Percentiles rank a stretch among this genome's conserved stretches.
Conservation (phyloP, 371 early-diverging fungal genomes). For the Haplosporangium sp. region DNA sequence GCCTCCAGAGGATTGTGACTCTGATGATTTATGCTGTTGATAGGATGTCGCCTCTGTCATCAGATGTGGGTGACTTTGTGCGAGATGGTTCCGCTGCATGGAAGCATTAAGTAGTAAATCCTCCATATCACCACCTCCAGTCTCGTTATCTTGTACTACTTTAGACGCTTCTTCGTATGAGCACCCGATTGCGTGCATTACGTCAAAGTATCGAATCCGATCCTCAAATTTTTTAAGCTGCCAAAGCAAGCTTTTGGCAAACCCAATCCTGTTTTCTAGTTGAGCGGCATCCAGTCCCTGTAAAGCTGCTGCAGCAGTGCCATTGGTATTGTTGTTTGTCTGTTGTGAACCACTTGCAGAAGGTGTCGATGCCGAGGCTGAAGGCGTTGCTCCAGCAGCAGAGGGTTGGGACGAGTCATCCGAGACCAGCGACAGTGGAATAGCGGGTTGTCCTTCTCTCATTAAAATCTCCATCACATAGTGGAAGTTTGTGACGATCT, state of each 20-base stretch:
- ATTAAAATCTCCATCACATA: constrained; percentile 67
- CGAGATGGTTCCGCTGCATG: constrained; percentile 11
- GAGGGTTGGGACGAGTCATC: constrained; percentile 21
- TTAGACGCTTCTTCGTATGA: constrained; percentile 63
- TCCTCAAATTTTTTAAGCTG: constrained; percentile 64
- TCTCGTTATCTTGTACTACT: constrained; percentile 36
- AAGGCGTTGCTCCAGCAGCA: constrained; percentile 21
- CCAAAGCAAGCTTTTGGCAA: constrained; percentile 62
- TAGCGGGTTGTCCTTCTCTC: constrained; percentile 54
- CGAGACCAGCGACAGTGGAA: constrained; percentile 16
- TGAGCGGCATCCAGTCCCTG: constrained; percentile 42
- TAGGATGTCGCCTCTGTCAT: not conserved
- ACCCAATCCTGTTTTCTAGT: constrained; percentile 61
- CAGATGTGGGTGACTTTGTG: constrained; percentile 8
- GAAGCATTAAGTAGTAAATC: constrained; percentile 39
- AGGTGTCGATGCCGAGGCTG: constrained; percentile 24
- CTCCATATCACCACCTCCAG: constrained; percentile 30
- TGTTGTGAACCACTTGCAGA: constrained; percentile 19
- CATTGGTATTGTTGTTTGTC: constrained; percentile 4
- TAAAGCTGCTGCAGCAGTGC: constrained; percentile 11
- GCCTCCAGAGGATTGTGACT: not conserved
- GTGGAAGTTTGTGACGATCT: constrained; percentile 64
- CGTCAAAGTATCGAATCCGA: constrained; percentile 58
- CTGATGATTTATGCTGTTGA: constrained; percentile 8
- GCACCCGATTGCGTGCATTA: constrained; percentile 63